Percentiles rank a stretch among this genome's conserved stretches.
Evolutionary conservation across 305 asterid species (phyloP).

Genomic region (Fraxinus baroniana): DNA sequence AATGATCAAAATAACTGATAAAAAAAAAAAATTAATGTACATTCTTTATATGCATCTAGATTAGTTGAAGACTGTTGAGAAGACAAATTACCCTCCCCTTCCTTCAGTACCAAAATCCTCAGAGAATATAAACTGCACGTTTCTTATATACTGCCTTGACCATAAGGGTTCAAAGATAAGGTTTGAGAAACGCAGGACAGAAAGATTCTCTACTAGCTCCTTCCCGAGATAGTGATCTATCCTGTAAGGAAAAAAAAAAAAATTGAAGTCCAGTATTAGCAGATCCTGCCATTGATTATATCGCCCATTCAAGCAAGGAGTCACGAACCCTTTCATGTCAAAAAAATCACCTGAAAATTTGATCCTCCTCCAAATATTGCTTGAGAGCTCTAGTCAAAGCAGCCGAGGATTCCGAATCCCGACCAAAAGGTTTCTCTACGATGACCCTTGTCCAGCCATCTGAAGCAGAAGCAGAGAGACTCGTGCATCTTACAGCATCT

Average conservation of each 20-base stretch:
- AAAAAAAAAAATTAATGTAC: conserved; percentile 12
- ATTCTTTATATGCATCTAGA: not conserved
- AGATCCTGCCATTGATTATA: not conserved
- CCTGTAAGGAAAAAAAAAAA: conserved; percentile 44
- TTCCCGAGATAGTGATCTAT: conserved; percentile 98
- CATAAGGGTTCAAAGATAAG: conserved; percentile 92
- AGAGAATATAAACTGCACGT: conserved; percentile 90
- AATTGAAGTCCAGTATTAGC: not conserved
- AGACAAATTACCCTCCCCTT: conserved; percentile 81
- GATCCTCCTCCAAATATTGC: conserved; percentile 83
- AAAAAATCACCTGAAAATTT: conserved; percentile 68
- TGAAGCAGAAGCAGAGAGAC: conserved; percentile 74
- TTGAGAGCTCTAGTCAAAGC: conserved; percentile 82
- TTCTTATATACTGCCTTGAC: conserved; percentile 94
- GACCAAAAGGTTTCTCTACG: conserved; percentile 97
- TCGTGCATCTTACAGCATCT: conserved; percentile 85
- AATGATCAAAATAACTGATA: conserved; percentile 83
- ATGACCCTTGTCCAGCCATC: conserved; percentile 96
- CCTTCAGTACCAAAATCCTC: conserved; percentile 99
- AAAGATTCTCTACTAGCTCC: conserved; percentile 96
- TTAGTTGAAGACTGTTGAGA: conserved; percentile 10
- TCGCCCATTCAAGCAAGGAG: not conserved
- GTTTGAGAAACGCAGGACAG: conserved; percentile 91
- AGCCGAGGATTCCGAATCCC: conserved; percentile 93
- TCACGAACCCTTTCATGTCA: not conserved